These are phyloP conservation scores for Fusarium agapanthi DNA, from an alignment of 2,329 filamentous ascomycete genomes.

Conservation along the genomic window DNA sequence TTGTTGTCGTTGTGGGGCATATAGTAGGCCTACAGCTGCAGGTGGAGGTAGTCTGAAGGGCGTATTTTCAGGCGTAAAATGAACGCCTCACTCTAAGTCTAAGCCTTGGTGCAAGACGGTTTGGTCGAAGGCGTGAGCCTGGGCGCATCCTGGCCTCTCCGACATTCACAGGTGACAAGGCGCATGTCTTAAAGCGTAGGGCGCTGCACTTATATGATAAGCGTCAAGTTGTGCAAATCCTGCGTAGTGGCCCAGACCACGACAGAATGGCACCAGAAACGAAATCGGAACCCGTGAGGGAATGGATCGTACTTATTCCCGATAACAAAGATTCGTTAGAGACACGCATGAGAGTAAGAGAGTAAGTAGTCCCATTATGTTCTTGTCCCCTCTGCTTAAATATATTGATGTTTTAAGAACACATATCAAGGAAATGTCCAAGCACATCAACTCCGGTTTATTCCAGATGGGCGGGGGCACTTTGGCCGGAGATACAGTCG, in stretches of 20 bases:
- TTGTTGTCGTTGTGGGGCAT: background rate
- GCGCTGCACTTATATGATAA: background rate
- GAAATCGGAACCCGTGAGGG: background rate
- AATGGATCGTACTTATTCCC: background rate
- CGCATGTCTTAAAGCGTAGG: background rate
- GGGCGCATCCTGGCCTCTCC: background rate
- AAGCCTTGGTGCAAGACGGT: fast-evolving
- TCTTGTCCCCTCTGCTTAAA: no score
- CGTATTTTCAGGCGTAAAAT: background rate
- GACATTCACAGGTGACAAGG: background rate
- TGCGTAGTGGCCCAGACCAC: background rate
- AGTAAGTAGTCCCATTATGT: no score
- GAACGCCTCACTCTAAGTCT: no score
- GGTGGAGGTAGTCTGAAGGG: background rate
- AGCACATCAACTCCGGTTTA: background rate
- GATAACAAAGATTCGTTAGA: background rate
- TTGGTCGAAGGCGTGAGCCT: background rate
- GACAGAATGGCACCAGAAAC: background rate
- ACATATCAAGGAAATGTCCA: background rate
- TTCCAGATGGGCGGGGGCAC: slow-evolving; percentile 2
- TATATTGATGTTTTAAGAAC: no score
- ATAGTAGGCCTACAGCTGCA: background rate
- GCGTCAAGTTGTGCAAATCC: background rate
- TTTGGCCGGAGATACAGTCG: background rate
- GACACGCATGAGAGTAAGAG: background rate